phyloP scores from a whole-genome alignment of 2,329 filamentous ascomycete species.

The Venturia effusa region DNA sequence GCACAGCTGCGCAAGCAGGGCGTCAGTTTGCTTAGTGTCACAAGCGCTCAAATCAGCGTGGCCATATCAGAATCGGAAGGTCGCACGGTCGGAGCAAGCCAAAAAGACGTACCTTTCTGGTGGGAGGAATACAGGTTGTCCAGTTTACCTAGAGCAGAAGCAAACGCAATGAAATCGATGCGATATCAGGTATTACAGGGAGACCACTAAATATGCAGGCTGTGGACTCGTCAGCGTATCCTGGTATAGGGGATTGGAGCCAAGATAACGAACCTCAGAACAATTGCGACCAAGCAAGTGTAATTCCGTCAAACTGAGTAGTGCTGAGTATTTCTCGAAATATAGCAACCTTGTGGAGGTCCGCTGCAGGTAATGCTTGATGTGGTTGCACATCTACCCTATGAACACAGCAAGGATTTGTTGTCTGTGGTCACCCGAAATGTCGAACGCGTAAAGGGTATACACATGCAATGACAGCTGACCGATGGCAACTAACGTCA shows the following conservation, averaged over 20 bases:
- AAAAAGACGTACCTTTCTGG: neutral
- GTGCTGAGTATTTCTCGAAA: neutral
- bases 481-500: neutral
- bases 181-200: neutral
- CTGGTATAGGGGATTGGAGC: neutral
- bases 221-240: neutral
- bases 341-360: conserved; percentile 1
- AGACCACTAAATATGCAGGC: neutral
- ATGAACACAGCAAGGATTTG: neutral
- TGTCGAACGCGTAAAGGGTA: neutral
- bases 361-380: neutral
- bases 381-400: neutral
- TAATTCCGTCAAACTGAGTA: neutral
- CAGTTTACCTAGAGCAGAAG: neutral
- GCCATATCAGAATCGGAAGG: neutral
- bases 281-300: no score
- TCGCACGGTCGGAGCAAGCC: neutral
- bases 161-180: neutral
- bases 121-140: neutral
- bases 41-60: conserved; percentile 4
- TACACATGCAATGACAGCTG: neutral
- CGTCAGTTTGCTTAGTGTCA: conserved; percentile 2
- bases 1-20: neutral
- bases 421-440: neutral
- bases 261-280: neutral